Conservation (phyloP, 1,284 basidiomycete genomes). For the Polyporus tsugae region DNA sequence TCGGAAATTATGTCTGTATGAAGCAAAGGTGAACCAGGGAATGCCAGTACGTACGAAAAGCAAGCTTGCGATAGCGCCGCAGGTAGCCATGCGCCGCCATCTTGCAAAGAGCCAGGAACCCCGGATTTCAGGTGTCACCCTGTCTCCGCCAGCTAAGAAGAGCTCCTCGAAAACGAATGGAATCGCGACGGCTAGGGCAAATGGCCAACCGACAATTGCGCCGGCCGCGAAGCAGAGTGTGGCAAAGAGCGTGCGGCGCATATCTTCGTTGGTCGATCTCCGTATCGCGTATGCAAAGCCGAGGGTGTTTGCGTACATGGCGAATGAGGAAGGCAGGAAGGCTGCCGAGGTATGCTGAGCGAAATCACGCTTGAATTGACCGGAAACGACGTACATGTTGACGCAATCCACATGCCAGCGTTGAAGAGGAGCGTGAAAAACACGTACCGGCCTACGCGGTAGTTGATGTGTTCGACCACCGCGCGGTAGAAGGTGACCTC, state of each 20-base stretch:
- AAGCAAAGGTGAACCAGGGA: background rate
- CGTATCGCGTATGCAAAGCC: conserved; percentile 83
- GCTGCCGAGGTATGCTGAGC: conserved; percentile 53
- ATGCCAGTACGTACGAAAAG: conserved; percentile 66
- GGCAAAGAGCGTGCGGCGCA: conserved; percentile 65
- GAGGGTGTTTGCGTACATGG: conserved; percentile 90
- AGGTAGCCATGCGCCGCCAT: conserved; percentile 67
- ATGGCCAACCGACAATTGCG: conserved; percentile 96
- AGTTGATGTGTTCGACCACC: conserved; percentile 85
- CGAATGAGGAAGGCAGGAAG: conserved; percentile 93
- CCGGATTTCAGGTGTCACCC: conserved; percentile 59
- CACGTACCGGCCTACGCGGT: conserved; percentile 90
- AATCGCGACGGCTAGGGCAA: conserved; percentile 84
- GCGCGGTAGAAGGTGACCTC: conserved; percentile 90
- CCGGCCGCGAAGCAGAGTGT: conserved; percentile 83
- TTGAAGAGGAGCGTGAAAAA: conserved; percentile 87
- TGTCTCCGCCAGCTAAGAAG: conserved; percentile 79
- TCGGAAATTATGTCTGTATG: background rate
- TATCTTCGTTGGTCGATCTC: conserved; percentile 67
- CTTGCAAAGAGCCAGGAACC: conserved; percentile 68
- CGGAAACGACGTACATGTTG: conserved; percentile 64
- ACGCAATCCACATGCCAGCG: conserved; percentile 94
- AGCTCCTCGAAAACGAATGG: conserved; percentile 95
- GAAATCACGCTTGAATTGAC: background rate
- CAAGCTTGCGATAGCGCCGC: conserved; percentile 64